Conservation (phyloP, 1,139 yeast genomes). For the Protomyces lactucae-debilis region DNA sequence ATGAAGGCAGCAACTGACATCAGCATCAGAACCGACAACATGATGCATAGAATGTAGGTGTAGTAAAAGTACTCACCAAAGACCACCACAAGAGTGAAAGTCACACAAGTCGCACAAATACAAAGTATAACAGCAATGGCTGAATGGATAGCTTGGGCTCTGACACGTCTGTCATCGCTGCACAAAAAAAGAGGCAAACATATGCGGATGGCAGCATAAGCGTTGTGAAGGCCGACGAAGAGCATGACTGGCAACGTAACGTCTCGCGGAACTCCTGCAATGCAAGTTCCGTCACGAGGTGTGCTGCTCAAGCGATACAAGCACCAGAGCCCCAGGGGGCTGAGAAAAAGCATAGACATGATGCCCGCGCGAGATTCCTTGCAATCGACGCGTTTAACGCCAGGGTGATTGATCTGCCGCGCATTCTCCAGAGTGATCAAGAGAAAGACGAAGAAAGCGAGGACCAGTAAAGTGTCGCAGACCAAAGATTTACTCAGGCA, state of each 20-base stretch:
- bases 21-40: neutral
- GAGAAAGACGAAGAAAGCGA: neutral
- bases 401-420: neutral
- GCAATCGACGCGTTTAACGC: neutral
- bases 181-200: neutral
- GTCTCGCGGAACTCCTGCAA: neutral
- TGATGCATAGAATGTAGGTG: neutral
- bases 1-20: neutral
- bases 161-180: neutral
- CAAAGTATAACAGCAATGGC: neutral
- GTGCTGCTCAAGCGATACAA: neutral
- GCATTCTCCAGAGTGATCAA: neutral
- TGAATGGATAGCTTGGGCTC: neutral
- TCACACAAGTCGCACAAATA: neutral
- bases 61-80: neutral
- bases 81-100: neutral
- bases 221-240: neutral
- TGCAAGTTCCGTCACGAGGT: neutral
- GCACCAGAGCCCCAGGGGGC: neutral
- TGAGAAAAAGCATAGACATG: neutral
- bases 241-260: neutral
- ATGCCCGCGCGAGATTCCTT: neutral
- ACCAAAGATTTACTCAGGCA: neutral
- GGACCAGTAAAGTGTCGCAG: neutral
- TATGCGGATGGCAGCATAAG: neutral